phyloP scores from a whole-genome alignment of 495 filamentous ascomycete genomes.

The Daldinia bambusicola region DNA sequence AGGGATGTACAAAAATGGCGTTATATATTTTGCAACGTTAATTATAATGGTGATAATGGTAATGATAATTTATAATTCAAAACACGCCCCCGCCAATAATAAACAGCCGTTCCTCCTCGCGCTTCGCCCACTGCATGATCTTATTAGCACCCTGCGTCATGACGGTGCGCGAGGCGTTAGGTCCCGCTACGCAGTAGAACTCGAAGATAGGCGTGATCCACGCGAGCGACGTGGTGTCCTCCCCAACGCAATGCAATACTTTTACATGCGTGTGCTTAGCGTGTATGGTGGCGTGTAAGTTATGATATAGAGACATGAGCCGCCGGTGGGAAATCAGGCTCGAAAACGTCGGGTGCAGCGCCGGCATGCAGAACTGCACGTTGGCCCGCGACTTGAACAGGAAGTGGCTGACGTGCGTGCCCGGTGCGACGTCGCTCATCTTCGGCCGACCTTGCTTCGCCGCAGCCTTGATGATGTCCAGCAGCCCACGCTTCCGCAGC shows the following conservation, averaged over 20 bases:
- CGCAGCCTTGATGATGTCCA: slow-evolving; percentile 77
- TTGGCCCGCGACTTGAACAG: slow-evolving; percentile 92
- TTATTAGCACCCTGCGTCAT: slow-evolving; percentile 87
- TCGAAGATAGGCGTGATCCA: slow-evolving; percentile 94
- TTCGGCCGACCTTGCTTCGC: slow-evolving; percentile 75
- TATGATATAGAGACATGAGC: slow-evolving; percentile 85
- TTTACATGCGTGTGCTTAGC: slow-evolving; percentile 83
- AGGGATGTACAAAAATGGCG: not conserved
- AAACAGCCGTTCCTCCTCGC: slow-evolving; percentile 92
- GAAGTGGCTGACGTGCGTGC: slow-evolving; percentile 85
- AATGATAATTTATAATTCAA: slow-evolving; percentile 33
- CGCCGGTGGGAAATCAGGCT: slow-evolving; percentile 72
- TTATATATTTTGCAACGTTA: not conserved
- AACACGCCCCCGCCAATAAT: slow-evolving; percentile 91
- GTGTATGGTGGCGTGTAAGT: slow-evolving; percentile 84
- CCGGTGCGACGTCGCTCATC: slow-evolving; percentile 77
- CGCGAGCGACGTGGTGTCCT: slow-evolving; percentile 79
- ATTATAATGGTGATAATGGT: not conserved
- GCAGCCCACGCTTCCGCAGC: slow-evolving; percentile 78
- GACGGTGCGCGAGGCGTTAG: slow-evolving; percentile 76
- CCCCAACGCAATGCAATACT: slow-evolving; percentile 79
- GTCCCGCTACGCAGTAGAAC: slow-evolving; percentile 91
- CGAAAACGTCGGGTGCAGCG: slow-evolving; percentile 76
- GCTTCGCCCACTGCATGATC: slow-evolving; percentile 86
- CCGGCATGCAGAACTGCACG: slow-evolving; percentile 94